Evolutionary conservation across 2,329 filamentous ascomycete species (phyloP).

Genomic region (Botrytis sinoallii): DNA sequence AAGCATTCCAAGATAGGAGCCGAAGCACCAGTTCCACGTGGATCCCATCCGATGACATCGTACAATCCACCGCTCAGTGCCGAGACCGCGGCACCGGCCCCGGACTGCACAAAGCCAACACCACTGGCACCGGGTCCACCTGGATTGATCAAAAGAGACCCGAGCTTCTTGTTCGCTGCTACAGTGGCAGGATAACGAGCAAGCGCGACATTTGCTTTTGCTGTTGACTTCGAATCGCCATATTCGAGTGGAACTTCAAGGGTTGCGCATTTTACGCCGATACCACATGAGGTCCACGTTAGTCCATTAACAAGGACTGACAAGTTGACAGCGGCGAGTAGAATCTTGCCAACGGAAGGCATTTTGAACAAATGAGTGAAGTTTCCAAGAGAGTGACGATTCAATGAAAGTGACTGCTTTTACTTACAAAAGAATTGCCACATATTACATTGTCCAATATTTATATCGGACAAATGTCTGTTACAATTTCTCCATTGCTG

Average conservation of each 20-base stretch:
- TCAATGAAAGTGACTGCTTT: not conserved
- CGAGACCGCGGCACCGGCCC: conserved; percentile 26
- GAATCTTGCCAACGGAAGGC: not conserved
- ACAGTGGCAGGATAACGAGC: conserved; percentile 5
- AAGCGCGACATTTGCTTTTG: not conserved
- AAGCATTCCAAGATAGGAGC: conserved; percentile 24
- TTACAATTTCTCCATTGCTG: not conserved
- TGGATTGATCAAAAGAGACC: not conserved
- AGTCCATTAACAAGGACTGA: conserved; percentile 5
- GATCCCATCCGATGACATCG: conserved; percentile 27
- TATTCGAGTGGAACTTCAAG: conserved; percentile 23
- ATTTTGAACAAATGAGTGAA: not conserved
- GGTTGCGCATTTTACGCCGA: conserved; percentile 15
- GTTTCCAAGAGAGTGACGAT: not conserved
- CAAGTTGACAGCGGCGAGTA: not conserved
- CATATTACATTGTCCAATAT: not conserved
- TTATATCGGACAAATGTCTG: not conserved
- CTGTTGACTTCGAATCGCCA: not conserved
- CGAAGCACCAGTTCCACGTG: conserved; percentile 22
- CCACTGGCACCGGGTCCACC: conserved; percentile 28
- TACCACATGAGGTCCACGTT: conserved; percentile 22
- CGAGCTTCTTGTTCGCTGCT: not conserved
- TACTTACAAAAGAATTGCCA: not conserved
- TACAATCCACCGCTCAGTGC: conserved; percentile 23
- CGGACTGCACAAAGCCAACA: conserved; percentile 12